Evolutionary conservation across 768 basidiomycete species (phyloP), one percentile per base, ranked within the genome.

Genomic region (Serendipita vermifera): DNA sequence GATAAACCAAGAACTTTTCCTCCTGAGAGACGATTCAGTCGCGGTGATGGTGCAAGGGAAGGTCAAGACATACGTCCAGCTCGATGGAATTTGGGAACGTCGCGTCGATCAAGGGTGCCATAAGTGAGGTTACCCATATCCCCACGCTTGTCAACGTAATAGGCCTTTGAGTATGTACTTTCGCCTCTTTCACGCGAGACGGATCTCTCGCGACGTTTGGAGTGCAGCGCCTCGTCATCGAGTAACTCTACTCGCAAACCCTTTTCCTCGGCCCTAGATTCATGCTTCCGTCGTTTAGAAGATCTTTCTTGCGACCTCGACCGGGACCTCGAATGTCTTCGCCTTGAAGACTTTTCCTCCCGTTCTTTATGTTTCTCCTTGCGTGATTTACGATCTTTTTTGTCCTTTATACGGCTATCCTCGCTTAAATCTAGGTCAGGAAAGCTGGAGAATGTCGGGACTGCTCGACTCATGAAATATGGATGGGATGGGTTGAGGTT

Each of bases 1-100:
- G 74, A 69, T 20, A 86, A 72, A 6, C 86, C 86, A 17, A 87
- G 71, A 24, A 87, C 72, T 62, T 72, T 81, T 29, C 83, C 81
- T 33, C 72, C 78, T 82, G n/a, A n/a, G n/a, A n/a, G n/a, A n/a
- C n/a, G n/a, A 67, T 61, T 55, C 9, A 38, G 22, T 33, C 20
- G 26, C 40, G 9, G 33, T 54, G 13, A 38, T 33, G 20, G 57
- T 9, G 3, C 27, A 61, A 39, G 59, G 27, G 33, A 26, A 56
- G 38, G 35, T 15, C 7, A 27, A 55, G 35, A 65, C 81, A 68
- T 73, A 87, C 83, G 72, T 65, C 70, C 72, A 51, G 80, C 72
- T 41, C 78, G 63, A 59, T 71, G 73, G 64, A 86, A 84, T 65
- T 76, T 85, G 14, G 86, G 84, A 24, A 86, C 67, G 61, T 83